Base-by-base conservation (phyloP, 2,329 filamentous ascomycete species). In the Orbilia blumenaviensis region DNA sequence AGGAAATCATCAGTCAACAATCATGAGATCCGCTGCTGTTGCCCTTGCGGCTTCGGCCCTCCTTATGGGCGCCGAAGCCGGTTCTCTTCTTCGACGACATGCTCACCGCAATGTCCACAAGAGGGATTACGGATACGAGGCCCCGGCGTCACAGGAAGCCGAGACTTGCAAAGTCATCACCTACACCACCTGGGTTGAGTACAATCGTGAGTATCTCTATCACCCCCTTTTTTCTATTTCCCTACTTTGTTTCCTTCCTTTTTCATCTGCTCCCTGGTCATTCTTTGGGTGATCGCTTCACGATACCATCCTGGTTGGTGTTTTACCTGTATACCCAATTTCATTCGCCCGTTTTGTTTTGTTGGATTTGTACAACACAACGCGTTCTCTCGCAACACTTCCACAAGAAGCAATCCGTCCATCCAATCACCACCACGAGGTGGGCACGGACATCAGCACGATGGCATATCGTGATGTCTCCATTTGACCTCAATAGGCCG, bases 161-260 rank as follows among this genome's bases (percentile, higher is more conserved):
- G 71, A 75, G 63, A 75, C 71, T 27, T 75, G 71, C 71, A 75
- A 75, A n/a, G 58, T 75, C 52, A 58, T 75, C 25, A 75, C 71
- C 56, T 75, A 75, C 50, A 76, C 72, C 58, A 76, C 72, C 52
- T 76, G 72, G 72, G 72, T 76, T 54, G 64, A 69, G 23, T 76
- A 76, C 72, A 76, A 58, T 69, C 64, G 72, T 76, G 48, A 76
- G 72, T 67, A 25, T 21, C 21, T 23, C 8, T 58, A n/a, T 36
- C 10, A 10, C 18, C 0, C 0, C 14, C n/a, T 16, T 23, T 23
- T 1, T 34, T 56, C 36, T 21, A 1, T 29, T 27, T 44, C 25
- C 9, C 7, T n/a, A 2, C 38, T 38, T 29, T 21, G 7, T 23
- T 56, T 27, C 12, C 21, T 10, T 1, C 29, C 29, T 12, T 52